phyloP scores from a whole-genome alignment of 805 yeast species.

The Ogataea nitratoaversa region DNA sequence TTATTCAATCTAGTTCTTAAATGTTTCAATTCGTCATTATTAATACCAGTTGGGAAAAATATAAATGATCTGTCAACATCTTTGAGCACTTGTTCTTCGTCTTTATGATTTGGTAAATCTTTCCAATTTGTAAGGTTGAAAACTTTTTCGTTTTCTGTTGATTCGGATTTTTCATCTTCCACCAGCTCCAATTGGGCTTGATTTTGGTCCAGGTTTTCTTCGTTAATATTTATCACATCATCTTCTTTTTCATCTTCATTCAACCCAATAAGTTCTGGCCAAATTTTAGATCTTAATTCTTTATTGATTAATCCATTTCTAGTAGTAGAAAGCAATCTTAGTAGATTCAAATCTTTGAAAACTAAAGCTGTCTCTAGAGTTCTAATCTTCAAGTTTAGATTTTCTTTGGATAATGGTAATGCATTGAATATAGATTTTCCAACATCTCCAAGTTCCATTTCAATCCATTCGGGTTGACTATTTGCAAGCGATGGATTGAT shows the following conservation, averaged over 20 bases:
- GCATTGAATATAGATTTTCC: slow-evolving; percentile 45
- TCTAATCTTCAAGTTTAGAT: slow-evolving; percentile 33
- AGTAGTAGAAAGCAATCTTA: slow-evolving; percentile 36
- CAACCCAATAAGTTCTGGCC: slow-evolving; percentile 50
- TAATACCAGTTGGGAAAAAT: slow-evolving; percentile 28
- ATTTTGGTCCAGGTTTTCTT: slow-evolving; percentile 72
- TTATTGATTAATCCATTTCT: slow-evolving; percentile 45
- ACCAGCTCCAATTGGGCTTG: slow-evolving; percentile 7
- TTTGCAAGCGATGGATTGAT: not conserved
- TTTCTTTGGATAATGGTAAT: slow-evolving; percentile 37
- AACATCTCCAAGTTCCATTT: slow-evolving; percentile 43
- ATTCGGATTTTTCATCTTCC: slow-evolving; percentile 4
- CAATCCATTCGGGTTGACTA: slow-evolving; percentile 42
- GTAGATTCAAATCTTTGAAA: slow-evolving; percentile 25
- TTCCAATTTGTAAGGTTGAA: slow-evolving; percentile 16
- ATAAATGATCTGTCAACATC: slow-evolving; percentile 76
- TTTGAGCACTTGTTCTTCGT: slow-evolving; percentile 72
- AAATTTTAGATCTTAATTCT: slow-evolving; percentile 38
- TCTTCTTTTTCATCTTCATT: slow-evolving; percentile 12
- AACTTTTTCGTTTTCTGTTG: not conserved
- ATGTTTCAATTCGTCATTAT: slow-evolving; percentile 16
- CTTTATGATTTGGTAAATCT: slow-evolving; percentile 49
- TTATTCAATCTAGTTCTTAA: slow-evolving; percentile 39
- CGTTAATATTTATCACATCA: slow-evolving; percentile 48
- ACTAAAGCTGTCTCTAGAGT: slow-evolving; percentile 36